Evolutionary conservation across 805 yeast genomes (phyloP), one percentile per base, ranked within the genome.

Genomic region (Priceomyces castillae): DNA sequence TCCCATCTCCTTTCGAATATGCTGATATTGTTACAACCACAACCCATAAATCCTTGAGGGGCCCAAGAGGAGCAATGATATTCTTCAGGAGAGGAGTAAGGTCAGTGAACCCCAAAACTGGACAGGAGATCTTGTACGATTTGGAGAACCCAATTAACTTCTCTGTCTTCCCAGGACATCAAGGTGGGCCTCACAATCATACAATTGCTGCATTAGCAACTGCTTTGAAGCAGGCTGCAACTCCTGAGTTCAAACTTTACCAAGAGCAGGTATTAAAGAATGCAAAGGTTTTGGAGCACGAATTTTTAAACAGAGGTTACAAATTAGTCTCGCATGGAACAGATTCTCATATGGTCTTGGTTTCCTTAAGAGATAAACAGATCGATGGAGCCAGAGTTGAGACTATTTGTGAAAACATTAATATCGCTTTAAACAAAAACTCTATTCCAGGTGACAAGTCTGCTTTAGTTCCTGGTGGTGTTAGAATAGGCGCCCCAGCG

Each of bases 131-230:
- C 44, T 71, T 77, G 40, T 90, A 89, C 65, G 97, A 92, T 58
- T 79, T 92, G 61, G 98, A 92, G 70, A 81, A 82, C 62, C 85
- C 82, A 64, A 90, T 92, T 70, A 92, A 92, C 78, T 92, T 92
- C 64, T 88, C 97, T 25, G 98, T 92, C 44, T 92, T 92, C 87
- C 99, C 99, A 56, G 98, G 95, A 52, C 98, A 92, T 69, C 99
- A 92, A 76, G 99, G 99, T 76, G 99, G 99, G 62, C 99, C 99
- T 54, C 98, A 92, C 71, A 92, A 92, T 75, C 97, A 92, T 71
- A 92, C 98, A 57, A 92, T 92, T 61, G 82, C 96, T 51, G 98
- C 98, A 16, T 76, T 92, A 56, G 95, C 98, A 25, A 92, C 90
- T 45, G 98, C 98, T 30, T 78, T 92, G 59, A 88, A 88, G 63